Evolutionary conservation across 495 filamentous ascomycete species (phyloP).

Genomic region (Jackrogersella multiformis): DNA sequence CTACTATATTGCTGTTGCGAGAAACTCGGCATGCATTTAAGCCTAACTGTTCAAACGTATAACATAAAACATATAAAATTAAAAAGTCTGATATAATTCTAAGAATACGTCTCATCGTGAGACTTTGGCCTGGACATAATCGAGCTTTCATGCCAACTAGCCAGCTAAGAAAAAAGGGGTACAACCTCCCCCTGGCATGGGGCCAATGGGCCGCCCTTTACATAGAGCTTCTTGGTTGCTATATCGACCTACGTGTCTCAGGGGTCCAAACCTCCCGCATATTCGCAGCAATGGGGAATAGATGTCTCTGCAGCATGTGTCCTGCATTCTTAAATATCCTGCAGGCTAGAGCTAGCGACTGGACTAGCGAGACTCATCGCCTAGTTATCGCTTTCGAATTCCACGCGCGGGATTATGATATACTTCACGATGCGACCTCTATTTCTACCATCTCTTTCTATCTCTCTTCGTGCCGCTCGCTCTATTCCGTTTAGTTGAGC

Average conservation of each 20-base stretch:
- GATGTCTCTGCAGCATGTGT: conserved; percentile 26
- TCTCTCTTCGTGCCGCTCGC: background rate
- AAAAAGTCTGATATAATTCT: background rate
- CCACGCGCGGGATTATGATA: conserved; percentile 16
- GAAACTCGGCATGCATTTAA: too few relatives aligned
- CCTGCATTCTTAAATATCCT: conserved; percentile 27
- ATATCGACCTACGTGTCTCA: conserved; percentile 34
- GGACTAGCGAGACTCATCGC: conserved; percentile 9
- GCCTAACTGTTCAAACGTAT: too few relatives aligned
- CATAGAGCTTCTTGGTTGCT: conserved; percentile 23
- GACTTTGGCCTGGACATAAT: conserved; percentile 9
- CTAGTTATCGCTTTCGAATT: conserved; percentile 38
- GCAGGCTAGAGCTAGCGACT: background rate
- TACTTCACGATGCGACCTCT: conserved; percentile 17
- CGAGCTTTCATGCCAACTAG: conserved; percentile 20
- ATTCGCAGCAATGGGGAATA: background rate
- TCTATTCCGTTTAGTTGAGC: background rate
- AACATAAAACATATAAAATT: too few relatives aligned
- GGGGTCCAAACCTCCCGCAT: background rate
- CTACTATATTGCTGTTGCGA: background rate
- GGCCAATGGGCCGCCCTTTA: conserved; percentile 18
- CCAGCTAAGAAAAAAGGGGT: conserved; percentile 10
- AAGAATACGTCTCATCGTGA: background rate
- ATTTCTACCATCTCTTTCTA: background rate
- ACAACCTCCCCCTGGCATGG: conserved; percentile 17